These are phyloP conservation scores for Raddia distichophylla DNA, from an alignment of 176 grass and related monocot species.

Conservation along the genomic window DNA sequence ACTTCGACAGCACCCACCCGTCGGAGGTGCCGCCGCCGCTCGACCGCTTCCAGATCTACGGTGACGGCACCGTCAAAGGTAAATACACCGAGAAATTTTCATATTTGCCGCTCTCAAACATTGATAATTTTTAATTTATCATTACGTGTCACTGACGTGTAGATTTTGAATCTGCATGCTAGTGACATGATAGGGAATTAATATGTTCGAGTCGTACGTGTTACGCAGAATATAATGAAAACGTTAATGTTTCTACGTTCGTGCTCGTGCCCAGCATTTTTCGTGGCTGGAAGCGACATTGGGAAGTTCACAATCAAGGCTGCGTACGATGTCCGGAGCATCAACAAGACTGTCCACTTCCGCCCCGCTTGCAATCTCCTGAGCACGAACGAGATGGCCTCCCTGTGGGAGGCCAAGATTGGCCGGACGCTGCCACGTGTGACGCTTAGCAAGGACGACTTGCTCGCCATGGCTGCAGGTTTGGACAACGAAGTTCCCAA, in stretches of 20 bases:
- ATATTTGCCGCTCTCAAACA: too few species aligned
- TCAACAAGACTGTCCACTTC: conserved; percentile 69
- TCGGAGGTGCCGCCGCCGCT: conserved; percentile 67
- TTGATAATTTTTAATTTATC: too few species aligned
- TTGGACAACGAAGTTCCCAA: background rate
- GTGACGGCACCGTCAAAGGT: conserved; percentile 64
- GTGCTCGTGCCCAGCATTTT: conserved; percentile 51
- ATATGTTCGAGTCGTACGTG: too few species aligned
- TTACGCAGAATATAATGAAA: background rate
- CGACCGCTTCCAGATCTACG: conserved; percentile 79
- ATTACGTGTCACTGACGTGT: too few species aligned
- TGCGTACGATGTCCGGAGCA: conserved; percentile 59
- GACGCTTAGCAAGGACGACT: conserved; percentile 47
- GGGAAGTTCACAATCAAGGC: conserved; percentile 68
- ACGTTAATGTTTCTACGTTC: background rate
- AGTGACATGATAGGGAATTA: too few species aligned
- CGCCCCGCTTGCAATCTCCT: conserved; percentile 60
- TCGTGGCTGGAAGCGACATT: conserved; percentile 77
- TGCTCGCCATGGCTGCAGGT: conserved; percentile 69
- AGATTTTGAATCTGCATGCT: too few species aligned
- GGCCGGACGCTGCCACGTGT: conserved; percentile 60
- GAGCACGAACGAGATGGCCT: conserved; percentile 76
- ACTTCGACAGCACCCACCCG: conserved; percentile 72
- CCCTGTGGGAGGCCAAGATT: conserved; percentile 77
- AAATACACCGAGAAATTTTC: background rate